phyloP scores from a whole-genome alignment of 257 asterid genomes.

The Primulina huaijiensis region DNA sequence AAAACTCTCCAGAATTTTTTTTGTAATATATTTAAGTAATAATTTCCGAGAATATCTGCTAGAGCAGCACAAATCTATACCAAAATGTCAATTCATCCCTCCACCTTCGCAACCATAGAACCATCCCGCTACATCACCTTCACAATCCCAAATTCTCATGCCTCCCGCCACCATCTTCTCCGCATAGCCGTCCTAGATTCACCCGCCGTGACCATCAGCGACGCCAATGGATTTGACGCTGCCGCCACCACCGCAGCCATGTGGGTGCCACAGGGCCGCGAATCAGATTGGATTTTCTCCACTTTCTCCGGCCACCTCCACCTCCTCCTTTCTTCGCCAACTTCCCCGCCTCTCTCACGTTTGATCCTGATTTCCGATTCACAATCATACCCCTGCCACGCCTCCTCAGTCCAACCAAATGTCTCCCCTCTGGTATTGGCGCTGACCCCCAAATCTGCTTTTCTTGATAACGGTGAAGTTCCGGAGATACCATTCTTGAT shows the following conservation, averaged over 20 bases:
- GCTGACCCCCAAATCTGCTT: constrained; percentile 59
- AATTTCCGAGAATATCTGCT: too few species aligned
- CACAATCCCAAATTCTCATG: constrained; percentile 47
- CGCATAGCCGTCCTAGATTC: constrained; percentile 74
- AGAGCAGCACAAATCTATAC: too few species aligned
- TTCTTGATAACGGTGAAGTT: constrained; percentile 30
- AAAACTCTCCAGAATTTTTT: too few species aligned
- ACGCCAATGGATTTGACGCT: neutral
- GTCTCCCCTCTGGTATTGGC: constrained; percentile 48
- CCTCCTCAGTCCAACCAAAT: constrained; percentile 27
- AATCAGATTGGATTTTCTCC: constrained; percentile 81
- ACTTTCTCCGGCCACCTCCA: constrained; percentile 81
- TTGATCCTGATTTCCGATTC: constrained; percentile 52
- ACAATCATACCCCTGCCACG: constrained; percentile 27
- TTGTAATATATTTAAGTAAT: too few species aligned
- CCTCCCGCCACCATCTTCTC: constrained; percentile 37
- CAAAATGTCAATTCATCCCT: constrained; percentile 44
- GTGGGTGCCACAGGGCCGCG: constrained; percentile 76
- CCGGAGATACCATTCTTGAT: constrained; percentile 56
- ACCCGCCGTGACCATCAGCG: constrained; percentile 32
- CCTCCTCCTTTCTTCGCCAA: constrained; percentile 57
- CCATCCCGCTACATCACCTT: constrained; percentile 75
- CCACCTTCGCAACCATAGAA: constrained; percentile 48
- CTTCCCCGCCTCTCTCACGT: constrained; percentile 55
- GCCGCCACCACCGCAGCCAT: constrained; percentile 43